phyloP scores from a whole-genome alignment of 306 rosid species.

The Inga laurina region DNA sequence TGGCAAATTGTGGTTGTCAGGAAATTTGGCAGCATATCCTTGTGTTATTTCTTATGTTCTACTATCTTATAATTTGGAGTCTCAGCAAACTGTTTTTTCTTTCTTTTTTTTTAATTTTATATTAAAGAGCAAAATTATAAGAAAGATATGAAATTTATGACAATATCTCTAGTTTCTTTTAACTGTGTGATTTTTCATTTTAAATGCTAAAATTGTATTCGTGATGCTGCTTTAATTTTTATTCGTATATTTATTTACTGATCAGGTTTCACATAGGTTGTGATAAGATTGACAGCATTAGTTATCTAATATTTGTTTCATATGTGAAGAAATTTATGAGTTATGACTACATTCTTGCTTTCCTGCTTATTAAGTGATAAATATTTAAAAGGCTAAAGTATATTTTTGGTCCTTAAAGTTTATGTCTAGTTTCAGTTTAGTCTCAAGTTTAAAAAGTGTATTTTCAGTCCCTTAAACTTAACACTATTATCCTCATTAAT shows the following conservation, averaged over 20 bases:
- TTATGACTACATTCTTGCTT: conserved; percentile 3
- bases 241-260: not conserved
- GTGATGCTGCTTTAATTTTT: not conserved
- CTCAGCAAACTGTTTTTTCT: not conserved
- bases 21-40: not conserved
- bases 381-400: not conserved
- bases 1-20: not conserved
- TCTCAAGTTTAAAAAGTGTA: too few species aligned
- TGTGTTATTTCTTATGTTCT: not conserved
- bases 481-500: too few species aligned
- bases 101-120: not conserved
- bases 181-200: not conserved
- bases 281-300: not conserved
- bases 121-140: not conserved
- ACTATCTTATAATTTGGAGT: not conserved
- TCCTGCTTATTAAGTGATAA: not conserved
- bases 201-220: not conserved
- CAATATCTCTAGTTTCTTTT: not conserved
- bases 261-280: not conserved
- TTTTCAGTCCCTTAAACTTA: too few species aligned
- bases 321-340: not conserved
- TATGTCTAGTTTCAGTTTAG: too few species aligned
- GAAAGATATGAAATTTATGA: not conserved
- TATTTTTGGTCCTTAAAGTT: too few species aligned
- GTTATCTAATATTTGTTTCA: conserved; percentile 8